Percentiles rank a stretch among this genome's conserved stretches.
These are phyloP conservation scores for Nematocida minor DNA, from an alignment of 371 early-diverging fungal species.

Conservation along the genomic window DNA sequence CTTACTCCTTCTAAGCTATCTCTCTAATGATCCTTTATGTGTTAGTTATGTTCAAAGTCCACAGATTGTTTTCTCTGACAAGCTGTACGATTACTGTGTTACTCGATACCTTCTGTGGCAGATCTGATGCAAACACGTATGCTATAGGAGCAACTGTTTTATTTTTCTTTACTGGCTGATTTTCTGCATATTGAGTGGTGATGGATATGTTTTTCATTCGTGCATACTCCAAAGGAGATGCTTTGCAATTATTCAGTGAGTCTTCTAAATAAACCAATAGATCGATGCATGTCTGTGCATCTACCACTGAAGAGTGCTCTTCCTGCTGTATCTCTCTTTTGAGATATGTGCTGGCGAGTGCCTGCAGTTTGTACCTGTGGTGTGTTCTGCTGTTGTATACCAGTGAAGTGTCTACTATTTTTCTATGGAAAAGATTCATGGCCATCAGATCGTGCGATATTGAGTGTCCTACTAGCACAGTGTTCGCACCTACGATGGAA, in stretches of 20 bases:
- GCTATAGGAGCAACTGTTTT: background rate
- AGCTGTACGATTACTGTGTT: background rate
- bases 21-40: too few species aligned
- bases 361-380: constrained; percentile 54
- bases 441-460: constrained; percentile 62
- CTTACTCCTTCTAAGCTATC: too few species aligned
- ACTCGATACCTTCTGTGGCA: background rate
- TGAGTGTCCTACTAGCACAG: constrained; percentile 64
- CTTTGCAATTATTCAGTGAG: background rate
- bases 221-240: background rate
- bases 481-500: constrained; percentile 58
- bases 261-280: constrained; percentile 12
- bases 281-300: constrained; percentile 54
- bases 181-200: background rate
- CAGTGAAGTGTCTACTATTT: constrained; percentile 63
- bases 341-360: constrained; percentile 51
- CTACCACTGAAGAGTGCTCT: constrained; percentile 57
- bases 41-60: background rate
- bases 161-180: background rate
- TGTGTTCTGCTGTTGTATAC: constrained; percentile 53
- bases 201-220: background rate
- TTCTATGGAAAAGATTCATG: constrained; percentile 56
- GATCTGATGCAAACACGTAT: background rate
- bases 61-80: background rate
- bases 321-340: constrained; percentile 54